These are phyloP conservation scores for Phytophthora meadii DNA, from an alignment of 352 stramenopile genomes.

Conservation along the genomic window DNA sequence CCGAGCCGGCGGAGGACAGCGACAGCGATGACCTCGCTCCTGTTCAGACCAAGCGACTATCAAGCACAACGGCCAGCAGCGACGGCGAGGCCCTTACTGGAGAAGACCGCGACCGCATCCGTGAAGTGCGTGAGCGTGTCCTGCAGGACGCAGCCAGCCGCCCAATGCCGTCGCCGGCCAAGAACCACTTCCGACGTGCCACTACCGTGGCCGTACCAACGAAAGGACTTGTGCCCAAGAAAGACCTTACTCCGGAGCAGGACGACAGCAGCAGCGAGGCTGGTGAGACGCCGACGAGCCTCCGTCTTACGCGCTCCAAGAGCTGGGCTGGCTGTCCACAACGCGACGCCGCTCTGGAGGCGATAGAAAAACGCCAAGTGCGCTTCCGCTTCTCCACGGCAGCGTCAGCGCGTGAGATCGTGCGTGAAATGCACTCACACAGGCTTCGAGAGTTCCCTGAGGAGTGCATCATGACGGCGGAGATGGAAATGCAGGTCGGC, in stretches of 20 bases:
- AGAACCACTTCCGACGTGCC: slow-evolving; percentile 52
- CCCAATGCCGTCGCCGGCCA: slow-evolving; percentile 9
- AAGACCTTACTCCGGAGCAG: slow-evolving; percentile 7
- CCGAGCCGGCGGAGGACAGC: slow-evolving; percentile 7
- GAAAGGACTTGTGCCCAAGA: slow-evolving; percentile 16
- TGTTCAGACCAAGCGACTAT: slow-evolving; percentile 31
- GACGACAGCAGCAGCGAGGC: slow-evolving; percentile 34
- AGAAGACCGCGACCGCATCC: slow-evolving; percentile 22
- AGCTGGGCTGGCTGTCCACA: slow-evolving; percentile 57
- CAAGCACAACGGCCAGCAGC: slow-evolving; percentile 32
- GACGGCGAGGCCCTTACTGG: slow-evolving; percentile 27
- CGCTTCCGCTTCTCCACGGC: slow-evolving; percentile 71
- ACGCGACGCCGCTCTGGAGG: slow-evolving; percentile 58
- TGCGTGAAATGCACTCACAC: slow-evolving; percentile 78
- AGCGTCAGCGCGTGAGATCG: slow-evolving; percentile 59
- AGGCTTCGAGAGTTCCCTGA: slow-evolving; percentile 62
- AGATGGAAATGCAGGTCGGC: slow-evolving; percentile 53
- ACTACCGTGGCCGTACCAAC: slow-evolving; percentile 57
- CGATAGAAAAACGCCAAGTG: slow-evolving; percentile 63
- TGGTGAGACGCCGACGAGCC: slow-evolving; percentile 18
- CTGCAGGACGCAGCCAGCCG: slow-evolving; percentile 9
- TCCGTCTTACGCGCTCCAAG: slow-evolving; percentile 50
- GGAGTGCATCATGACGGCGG: slow-evolving; percentile 39
- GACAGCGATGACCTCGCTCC: slow-evolving; percentile 3
- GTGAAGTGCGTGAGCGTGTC: slow-evolving; percentile 22